Percentiles rank a stretch among this genome's conserved stretches.
phyloP scores from a whole-genome alignment of 2,329 filamentous ascomycete genomes.

The Pyrenochaeta sp. region DNA sequence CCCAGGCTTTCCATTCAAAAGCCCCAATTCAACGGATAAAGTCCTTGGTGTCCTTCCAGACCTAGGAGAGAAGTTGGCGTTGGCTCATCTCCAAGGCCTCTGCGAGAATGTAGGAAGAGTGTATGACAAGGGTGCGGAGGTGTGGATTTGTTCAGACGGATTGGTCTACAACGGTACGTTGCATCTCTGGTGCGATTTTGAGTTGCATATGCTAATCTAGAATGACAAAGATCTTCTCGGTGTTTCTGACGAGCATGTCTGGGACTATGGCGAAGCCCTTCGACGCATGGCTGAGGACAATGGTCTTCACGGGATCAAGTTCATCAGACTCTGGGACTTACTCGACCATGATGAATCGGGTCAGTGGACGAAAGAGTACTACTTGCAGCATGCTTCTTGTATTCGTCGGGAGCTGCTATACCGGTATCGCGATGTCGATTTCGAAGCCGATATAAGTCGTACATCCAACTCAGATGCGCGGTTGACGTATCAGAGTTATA shows the following conservation, averaged over 20 bases:
- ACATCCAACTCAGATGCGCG: slow-evolving; percentile 22
- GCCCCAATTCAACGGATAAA: slow-evolving; percentile 61
- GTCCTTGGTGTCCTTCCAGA: slow-evolving; percentile 58
- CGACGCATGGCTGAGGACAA: slow-evolving; percentile 20
- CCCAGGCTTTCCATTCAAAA: slow-evolving; percentile 70
- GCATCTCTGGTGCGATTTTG: background rate
- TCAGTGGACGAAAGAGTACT: slow-evolving; percentile 20
- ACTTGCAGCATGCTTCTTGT: slow-evolving; percentile 21
- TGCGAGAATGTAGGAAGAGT: slow-evolving; percentile 50
- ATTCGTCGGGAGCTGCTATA: slow-evolving; percentile 24
- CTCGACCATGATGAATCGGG: slow-evolving; percentile 17
- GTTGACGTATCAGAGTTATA: slow-evolving; percentile 29
- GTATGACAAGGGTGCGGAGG: slow-evolving; percentile 50
- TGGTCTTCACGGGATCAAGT: slow-evolving; percentile 23
- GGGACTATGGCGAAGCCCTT: slow-evolving; percentile 44
- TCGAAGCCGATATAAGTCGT: slow-evolving; percentile 31
- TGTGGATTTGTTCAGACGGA: slow-evolving; percentile 54
- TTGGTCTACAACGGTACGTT: slow-evolving; percentile 48
- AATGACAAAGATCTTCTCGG: slow-evolving; percentile 48
- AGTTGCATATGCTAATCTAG: background rate
- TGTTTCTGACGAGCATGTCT: slow-evolving; percentile 53
- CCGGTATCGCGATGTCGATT: slow-evolving; percentile 27
- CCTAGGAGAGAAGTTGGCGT: slow-evolving; percentile 52
- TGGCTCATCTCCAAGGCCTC: slow-evolving; percentile 51
- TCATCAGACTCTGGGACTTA: slow-evolving; percentile 25